These are phyloP conservation scores for Colletotrichum melonis DNA, from an alignment of 2,329 filamentous ascomycete genomes.

Conservation along the genomic window DNA sequence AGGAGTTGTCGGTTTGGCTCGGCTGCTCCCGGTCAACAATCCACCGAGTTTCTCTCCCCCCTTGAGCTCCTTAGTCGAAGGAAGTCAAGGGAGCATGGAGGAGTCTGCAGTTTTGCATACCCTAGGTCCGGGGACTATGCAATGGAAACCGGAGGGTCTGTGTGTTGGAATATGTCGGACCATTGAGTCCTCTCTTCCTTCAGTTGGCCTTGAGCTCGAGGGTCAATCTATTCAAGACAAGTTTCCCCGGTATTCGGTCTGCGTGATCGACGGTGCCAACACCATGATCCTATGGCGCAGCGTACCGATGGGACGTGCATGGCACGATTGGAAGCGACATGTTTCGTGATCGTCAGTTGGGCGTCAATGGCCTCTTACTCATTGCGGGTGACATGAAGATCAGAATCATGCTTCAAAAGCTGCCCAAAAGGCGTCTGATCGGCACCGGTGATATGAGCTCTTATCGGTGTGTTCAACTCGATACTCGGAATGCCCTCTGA, in stretches of 20 bases:
- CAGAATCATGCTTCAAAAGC: neutral
- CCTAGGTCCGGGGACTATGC: neutral
- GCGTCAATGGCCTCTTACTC: neutral
- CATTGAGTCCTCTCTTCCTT: neutral
- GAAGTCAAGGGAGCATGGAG: neutral
- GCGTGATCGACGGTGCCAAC: neutral
- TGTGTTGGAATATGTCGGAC: constrained; percentile 1
- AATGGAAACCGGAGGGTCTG: neutral
- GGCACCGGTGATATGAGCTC: neutral
- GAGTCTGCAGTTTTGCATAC: neutral
- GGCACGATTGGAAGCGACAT: neutral
- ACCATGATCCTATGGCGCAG: neutral
- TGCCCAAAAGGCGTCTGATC: neutral
- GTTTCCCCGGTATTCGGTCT: neutral
- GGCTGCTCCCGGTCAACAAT: constrained; percentile 23
- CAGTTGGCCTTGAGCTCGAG: neutral
- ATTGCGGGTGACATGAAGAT: constrained; percentile 1
- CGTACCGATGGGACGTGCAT: neutral
- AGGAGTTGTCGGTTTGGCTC: constrained; percentile 6
- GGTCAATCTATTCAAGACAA: constrained; percentile 3
- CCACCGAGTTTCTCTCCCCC: neutral
- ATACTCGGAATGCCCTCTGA: neutral
- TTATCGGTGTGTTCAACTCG: neutral
- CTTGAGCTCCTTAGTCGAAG: neutral
- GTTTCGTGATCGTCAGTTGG: constrained; percentile 8